These are phyloP conservation scores for Takashimella koratensis DNA, from an alignment of 1,284 basidiomycete genomes.

Conservation along the genomic window DNA sequence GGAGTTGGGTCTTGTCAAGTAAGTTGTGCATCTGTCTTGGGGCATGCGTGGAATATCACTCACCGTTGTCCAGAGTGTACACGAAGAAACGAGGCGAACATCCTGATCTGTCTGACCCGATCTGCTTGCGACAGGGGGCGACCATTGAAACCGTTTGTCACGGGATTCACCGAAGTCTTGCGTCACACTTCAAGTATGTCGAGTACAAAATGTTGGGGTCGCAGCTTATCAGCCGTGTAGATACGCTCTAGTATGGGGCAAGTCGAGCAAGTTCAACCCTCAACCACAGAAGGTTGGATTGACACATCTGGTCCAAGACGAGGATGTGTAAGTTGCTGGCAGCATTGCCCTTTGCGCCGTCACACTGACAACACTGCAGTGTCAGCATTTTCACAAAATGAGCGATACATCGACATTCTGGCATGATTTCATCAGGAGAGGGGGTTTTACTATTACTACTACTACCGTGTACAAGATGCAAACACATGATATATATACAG, in stretches of 20 bases:
- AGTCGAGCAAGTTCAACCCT: slow-evolving; percentile 83
- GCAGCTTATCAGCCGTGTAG: slow-evolving; percentile 29
- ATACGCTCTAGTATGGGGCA: slow-evolving; percentile 90
- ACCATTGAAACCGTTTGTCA: slow-evolving; percentile 94
- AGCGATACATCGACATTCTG: neutral
- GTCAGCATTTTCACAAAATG: slow-evolving; percentile 51
- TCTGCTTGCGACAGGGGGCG: slow-evolving; percentile 85
- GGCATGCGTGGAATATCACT: neutral
- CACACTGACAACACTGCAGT: slow-evolving; percentile 20
- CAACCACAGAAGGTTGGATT: slow-evolving; percentile 91
- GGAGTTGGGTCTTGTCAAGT: slow-evolving; percentile 74
- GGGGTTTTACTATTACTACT: neutral
- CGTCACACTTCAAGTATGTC: slow-evolving; percentile 68
- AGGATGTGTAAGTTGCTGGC: slow-evolving; percentile 74
- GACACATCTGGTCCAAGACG: slow-evolving; percentile 80
- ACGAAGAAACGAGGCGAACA: slow-evolving; percentile 94
- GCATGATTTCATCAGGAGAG: neutral
- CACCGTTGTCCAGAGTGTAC: slow-evolving; percentile 58
- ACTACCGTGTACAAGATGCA: neutral
- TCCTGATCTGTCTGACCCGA: slow-evolving; percentile 87
- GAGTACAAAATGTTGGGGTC: neutral
- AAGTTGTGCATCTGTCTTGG: slow-evolving; percentile 3
- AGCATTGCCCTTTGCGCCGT: neutral
- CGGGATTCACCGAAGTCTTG: slow-evolving; percentile 83
- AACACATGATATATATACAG: slow-evolving; percentile 1